phyloP scores from a whole-genome alignment of 805 yeast species.

The Zygoascus biomembranicola region DNA sequence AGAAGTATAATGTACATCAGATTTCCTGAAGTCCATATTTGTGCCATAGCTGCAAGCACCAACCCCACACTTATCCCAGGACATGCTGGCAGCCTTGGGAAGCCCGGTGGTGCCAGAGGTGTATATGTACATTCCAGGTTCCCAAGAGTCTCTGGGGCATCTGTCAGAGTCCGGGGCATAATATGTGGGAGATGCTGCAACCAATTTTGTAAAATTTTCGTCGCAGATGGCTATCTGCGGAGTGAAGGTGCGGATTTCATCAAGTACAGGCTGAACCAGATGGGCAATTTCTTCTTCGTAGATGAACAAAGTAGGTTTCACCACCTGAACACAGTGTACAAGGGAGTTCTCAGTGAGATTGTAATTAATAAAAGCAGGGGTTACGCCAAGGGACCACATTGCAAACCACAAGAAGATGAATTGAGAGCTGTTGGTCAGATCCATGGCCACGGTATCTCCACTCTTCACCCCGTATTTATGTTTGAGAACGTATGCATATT shows the following conservation, averaged over 20 bases:
- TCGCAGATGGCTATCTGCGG: slow-evolving; percentile 28
- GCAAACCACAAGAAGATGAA: slow-evolving; percentile 77
- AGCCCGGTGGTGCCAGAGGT: slow-evolving; percentile 94
- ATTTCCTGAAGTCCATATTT: slow-evolving; percentile 49
- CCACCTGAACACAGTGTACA: slow-evolving; percentile 68
- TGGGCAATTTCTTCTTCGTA: slow-evolving; percentile 63
- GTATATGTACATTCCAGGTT: slow-evolving; percentile 66
- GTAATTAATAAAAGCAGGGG: slow-evolving; percentile 80
- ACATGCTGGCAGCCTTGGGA: slow-evolving; percentile 89
- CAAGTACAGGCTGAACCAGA: slow-evolving; percentile 35
- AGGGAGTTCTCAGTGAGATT: slow-evolving; percentile 67
- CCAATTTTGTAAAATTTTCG: slow-evolving; percentile 33
- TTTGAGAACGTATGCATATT: slow-evolving; percentile 57
- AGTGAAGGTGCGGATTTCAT: slow-evolving; percentile 27
- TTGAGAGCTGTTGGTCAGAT: slow-evolving; percentile 75
- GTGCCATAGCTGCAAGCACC: slow-evolving; percentile 65
- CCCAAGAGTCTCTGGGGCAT: slow-evolving; percentile 46
- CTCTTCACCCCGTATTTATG: slow-evolving; percentile 55
- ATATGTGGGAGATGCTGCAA: slow-evolving; percentile 35
- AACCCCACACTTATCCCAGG: slow-evolving; percentile 76
- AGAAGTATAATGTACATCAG: slow-evolving; percentile 67
- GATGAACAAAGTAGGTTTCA: slow-evolving; percentile 55
- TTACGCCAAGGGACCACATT: slow-evolving; percentile 84
- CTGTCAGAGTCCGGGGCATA: slow-evolving; percentile 49
- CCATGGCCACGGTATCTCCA: slow-evolving; percentile 65